phyloP scores from a whole-genome alignment of 805 yeast genomes.

The Huiozyma naganishii region DNA sequence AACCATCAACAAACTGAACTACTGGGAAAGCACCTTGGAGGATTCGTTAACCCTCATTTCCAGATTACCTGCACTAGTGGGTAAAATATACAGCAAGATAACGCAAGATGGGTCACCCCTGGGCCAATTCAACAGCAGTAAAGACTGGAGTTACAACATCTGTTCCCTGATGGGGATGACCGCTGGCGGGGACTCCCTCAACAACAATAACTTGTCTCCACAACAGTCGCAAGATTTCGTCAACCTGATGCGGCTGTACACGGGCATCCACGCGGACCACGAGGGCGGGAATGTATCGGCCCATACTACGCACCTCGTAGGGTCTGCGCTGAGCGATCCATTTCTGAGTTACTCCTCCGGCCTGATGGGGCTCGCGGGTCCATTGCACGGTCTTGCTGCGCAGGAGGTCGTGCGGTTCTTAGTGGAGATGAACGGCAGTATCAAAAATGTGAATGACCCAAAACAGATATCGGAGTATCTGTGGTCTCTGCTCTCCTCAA shows the following conservation, averaged over 20 bases:
- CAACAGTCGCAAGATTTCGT: constrained; percentile 47
- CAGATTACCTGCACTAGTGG: constrained; percentile 63
- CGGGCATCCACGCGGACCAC: constrained; percentile 76
- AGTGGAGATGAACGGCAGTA: constrained; percentile 44
- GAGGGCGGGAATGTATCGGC: constrained; percentile 88
- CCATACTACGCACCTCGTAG: constrained; percentile 76
- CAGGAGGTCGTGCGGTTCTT: constrained; percentile 76
- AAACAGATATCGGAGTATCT: constrained; percentile 52
- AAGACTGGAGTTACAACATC: constrained; percentile 68
- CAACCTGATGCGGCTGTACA: constrained; percentile 67
- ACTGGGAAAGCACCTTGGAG: constrained; percentile 69
- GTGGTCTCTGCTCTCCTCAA: constrained; percentile 61
- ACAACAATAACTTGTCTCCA: constrained; percentile 18
- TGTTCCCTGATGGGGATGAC: constrained; percentile 54
- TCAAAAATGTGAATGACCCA: constrained; percentile 20
- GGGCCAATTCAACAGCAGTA: constrained; percentile 41
- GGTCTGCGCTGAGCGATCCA: constrained; percentile 71
- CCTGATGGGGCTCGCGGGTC: constrained; percentile 76
- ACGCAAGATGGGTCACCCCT: constrained; percentile 46
- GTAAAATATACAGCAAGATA: constrained; percentile 48
- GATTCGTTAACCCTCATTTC: constrained; percentile 62
- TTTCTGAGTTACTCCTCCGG: constrained; percentile 70
- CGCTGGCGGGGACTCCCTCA: constrained; percentile 23
- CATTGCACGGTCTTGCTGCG: constrained; percentile 76
- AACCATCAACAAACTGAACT: constrained; percentile 48